phyloP scores from a whole-genome alignment of 257 asterid species.

The Cruciata laevipes region DNA sequence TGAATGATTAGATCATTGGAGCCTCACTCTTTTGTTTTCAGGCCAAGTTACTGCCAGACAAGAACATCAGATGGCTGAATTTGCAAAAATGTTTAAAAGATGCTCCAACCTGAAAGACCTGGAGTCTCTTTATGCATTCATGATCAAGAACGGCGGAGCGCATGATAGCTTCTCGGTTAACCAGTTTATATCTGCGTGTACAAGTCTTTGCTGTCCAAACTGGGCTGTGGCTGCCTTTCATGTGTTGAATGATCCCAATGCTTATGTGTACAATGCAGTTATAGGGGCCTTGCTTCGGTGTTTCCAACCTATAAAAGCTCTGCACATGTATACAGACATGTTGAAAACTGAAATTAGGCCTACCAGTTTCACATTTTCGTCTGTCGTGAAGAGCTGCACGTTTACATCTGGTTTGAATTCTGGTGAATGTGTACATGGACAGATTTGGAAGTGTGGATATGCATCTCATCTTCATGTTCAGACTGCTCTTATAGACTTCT shows the following conservation, averaged over 20 bases:
- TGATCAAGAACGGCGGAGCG: not conserved
- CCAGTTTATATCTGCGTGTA: not conserved
- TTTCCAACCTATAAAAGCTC: not conserved
- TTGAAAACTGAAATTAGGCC: conserved; percentile 1
- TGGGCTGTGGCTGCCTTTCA: conserved; percentile 2
- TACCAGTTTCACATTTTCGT: conserved; percentile 7
- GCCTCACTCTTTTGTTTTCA: not conserved
- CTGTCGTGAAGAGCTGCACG: conserved; percentile 3
- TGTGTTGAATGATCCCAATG: conserved; percentile 6
- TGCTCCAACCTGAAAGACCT: conserved; percentile 5
- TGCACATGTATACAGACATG: not conserved
- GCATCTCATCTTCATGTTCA: conserved; percentile 9
- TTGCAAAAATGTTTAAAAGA: not conserved
- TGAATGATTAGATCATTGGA: too few relatives aligned
- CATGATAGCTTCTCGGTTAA: not conserved
- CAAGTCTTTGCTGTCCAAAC: conserved; percentile 4
- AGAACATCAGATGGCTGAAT: not conserved
- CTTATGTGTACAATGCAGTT: not conserved
- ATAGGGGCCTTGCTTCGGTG: not conserved
- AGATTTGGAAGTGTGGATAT: conserved; percentile 7
- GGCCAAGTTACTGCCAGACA: not conserved
- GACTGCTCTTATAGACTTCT: conserved; percentile 4
- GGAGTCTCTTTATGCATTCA: conserved; percentile 8
- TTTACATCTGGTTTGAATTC: not conserved
- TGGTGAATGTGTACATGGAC: conserved; percentile 1